Conservation (phyloP, 495 filamentous ascomycete genomes). For the Haplographium delicatum region DNA sequence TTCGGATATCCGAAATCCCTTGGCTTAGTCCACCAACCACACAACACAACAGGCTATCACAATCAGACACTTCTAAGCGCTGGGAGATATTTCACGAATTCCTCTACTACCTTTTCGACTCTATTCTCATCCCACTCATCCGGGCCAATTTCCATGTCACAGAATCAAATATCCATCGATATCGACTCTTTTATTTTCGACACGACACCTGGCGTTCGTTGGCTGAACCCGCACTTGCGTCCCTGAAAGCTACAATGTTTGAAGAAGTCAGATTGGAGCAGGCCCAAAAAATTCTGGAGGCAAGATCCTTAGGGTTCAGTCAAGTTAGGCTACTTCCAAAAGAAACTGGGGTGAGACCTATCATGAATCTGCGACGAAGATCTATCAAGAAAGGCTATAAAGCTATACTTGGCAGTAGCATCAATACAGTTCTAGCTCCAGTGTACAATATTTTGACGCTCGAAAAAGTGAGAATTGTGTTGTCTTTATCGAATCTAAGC, state of each 20-base stretch:
- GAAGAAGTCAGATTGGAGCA: constrained; percentile 62
- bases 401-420: constrained; percentile 59
- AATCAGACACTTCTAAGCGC: constrained; percentile 70
- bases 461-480: constrained; percentile 54
- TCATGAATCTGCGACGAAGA: constrained; percentile 76
- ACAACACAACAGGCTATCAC: constrained; percentile 48
- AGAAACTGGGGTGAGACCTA: constrained; percentile 59
- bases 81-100: constrained; percentile 77
- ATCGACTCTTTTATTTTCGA: constrained; percentile 87
- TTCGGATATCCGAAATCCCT: constrained; percentile 56
- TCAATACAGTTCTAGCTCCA: constrained; percentile 76
- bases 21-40: constrained; percentile 63
- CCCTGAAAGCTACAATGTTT: constrained; percentile 70
- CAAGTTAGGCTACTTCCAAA: constrained; percentile 81
- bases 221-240: constrained; percentile 63
- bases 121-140: constrained; percentile 81
- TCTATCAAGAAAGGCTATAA: constrained; percentile 46
- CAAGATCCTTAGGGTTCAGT: constrained; percentile 65
- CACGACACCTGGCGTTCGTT: constrained; percentile 85
- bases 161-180: constrained; percentile 74
- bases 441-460: constrained; percentile 70
- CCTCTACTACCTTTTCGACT: constrained; percentile 89
- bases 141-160: constrained; percentile 90
- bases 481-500: not conserved
- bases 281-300: constrained; percentile 54